Evolutionary conservation across 192 early-diverging fungal genomes (phyloP), one percentile per base, ranked within the genome.

Genomic region (Kickxella alabastrina): DNA sequence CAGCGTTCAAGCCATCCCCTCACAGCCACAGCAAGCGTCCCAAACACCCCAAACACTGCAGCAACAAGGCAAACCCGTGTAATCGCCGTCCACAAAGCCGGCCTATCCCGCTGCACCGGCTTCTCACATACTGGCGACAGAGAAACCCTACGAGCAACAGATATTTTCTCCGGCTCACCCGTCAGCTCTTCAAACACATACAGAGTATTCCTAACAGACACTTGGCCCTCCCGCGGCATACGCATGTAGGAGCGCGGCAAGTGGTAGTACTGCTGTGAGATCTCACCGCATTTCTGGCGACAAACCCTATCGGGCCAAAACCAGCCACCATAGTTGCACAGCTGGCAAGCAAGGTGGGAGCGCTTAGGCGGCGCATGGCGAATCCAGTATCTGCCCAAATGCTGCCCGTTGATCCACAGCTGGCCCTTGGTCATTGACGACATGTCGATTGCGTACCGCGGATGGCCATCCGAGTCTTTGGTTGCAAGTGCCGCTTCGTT

Each of bases 341-440:
- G n/a, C 35, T 58, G 65, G 41, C 71, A 75, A 13, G 53, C 61
- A 24, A 24, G 13, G 31, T 59, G 13, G 21, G 46, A 19, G 6
- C 44, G 39, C 37, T 54, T 54, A 12, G 44, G 49, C 0, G 65
- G 65, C 10, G 60, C 51, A 10, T 44, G 43, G 10, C 59, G 56
- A n/a, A 68, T 41, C 73, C 73, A 76, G 54, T 76, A 76, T 10
- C 73, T 46, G 13, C 73, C 73, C 43, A 76, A 23, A 27, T 68
- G 66, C 42, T 76, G 73, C 4, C 54, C 50, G 38, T 76, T 68
- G 22, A 76, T 48, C 57, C 65, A 62, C 37, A 64, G 27, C 31
- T 64, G 62, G 26, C 73, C 73, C 62, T 76, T 76, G 26, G 73
- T 65, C 73, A 76, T 76, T 6, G 73, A 54, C 18, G 46, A 14